phyloP scores from a whole-genome alignment of 257 asterid species.

The Ajuga chamaepitys region DNA sequence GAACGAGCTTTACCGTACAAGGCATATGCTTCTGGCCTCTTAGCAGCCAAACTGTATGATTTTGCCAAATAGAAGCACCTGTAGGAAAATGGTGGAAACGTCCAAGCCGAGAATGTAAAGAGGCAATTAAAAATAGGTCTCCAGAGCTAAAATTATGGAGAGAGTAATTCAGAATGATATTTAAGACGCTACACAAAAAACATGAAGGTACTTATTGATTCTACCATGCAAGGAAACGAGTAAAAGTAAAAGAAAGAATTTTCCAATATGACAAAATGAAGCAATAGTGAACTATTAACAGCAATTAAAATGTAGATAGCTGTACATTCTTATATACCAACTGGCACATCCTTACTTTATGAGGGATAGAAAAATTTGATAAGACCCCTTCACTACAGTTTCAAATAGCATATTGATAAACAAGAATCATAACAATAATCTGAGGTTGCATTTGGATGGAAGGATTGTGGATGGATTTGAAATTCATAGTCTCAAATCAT shows the following conservation, averaged over 20 bases:
- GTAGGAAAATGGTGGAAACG: conserved; percentile 22
- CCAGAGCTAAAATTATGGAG: neutral
- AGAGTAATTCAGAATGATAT: neutral
- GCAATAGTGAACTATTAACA: neutral
- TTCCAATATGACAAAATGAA: neutral
- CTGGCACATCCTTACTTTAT: neutral
- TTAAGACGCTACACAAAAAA: neutral
- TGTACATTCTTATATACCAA: conserved; percentile 1
- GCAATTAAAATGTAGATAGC: neutral
- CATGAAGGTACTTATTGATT: neutral
- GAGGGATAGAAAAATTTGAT: neutral
- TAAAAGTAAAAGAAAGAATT: neutral
- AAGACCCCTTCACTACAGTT: neutral
- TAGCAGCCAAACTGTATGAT: conserved; percentile 90
- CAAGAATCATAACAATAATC: neutral
- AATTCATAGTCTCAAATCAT: too few relatives aligned
- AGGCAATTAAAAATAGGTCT: neutral
- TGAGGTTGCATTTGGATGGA: too few relatives aligned
- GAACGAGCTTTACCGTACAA: conserved; percentile 65
- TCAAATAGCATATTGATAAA: neutral
- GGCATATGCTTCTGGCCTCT: conserved; percentile 91
- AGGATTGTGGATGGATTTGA: too few relatives aligned
- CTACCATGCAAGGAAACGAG: neutral
- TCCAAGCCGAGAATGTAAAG: conserved; percentile 7
- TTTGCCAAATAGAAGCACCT: conserved; percentile 96